A percentile compares a stretch with the other conserved stretches of the same genome.
These are phyloP conservation scores for Dillenia suffruticosa DNA, from an alignment of 164 flowering plant genomes.

Conservation along the genomic window DNA sequence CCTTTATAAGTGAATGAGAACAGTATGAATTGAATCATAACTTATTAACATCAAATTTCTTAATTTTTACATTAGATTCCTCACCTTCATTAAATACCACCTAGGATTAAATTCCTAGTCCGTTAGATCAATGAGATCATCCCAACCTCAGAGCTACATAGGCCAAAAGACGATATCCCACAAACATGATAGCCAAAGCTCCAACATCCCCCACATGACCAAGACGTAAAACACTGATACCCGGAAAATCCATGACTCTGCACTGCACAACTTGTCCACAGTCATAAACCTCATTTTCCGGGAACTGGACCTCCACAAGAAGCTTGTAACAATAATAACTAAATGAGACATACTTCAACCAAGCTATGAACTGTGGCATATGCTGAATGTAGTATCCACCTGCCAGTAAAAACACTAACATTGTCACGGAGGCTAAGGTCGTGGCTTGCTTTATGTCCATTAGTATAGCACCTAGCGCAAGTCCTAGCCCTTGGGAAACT, in stretches of 20 bases:
- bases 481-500: constrained; percentile 84
- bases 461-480: constrained; percentile 82
- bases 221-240: constrained; percentile 44
- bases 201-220: constrained; percentile 48
- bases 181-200: constrained; percentile 64
- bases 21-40: no score
- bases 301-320: constrained; percentile 71
- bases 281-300: constrained; percentile 43
- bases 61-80: no score
- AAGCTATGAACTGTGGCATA: constrained; percentile 63
- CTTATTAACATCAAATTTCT: no score
- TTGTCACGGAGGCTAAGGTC: constrained; percentile 71
- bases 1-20: no score
- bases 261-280: constrained; percentile 54
- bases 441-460: constrained; percentile 86
- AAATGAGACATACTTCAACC: constrained; percentile 81
- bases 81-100: no score
- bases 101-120: not conserved
- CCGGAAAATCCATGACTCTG: constrained; percentile 59
- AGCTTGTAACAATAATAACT: constrained; percentile 88
- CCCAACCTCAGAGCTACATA: constrained; percentile 62
- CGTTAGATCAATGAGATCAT: constrained; percentile 27
- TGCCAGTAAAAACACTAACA: constrained; percentile 73
- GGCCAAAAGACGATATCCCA: constrained; percentile 79
- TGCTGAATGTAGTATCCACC: constrained; percentile 95